Percentiles rank a stretch among this genome's conserved stretches.
Conservation (phyloP, 306 rosid genomes). For the Trifolium repens region DNA sequence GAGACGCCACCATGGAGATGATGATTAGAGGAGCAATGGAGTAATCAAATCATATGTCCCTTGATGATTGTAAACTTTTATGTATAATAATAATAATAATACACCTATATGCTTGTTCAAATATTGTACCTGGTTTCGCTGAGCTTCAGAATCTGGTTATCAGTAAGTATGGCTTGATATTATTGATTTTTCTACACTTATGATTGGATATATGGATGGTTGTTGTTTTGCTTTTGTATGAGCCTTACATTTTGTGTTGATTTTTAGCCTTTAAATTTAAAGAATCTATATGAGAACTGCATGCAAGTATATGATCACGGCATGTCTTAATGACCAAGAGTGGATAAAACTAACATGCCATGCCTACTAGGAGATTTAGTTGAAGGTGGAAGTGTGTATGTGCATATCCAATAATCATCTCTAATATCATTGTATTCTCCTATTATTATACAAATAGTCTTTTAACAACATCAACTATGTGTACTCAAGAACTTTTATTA, state of each 20-base stretch:
- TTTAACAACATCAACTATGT: no score
- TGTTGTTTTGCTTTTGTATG: slow-evolving; percentile 13
- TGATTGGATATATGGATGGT: background rate
- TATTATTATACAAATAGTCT: no score
- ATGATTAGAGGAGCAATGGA: slow-evolving; percentile 49
- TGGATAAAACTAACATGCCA: no score
- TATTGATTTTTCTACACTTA: background rate
- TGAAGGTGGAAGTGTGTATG: no score
- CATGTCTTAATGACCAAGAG: no score
- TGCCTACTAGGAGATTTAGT: no score
- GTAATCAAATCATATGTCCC: slow-evolving; percentile 7
- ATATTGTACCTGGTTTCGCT: background rate
- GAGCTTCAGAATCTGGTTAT: slow-evolving; percentile 28
- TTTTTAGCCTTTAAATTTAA: no score
- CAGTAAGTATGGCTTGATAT: slow-evolving; percentile 11
- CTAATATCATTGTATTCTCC: no score
- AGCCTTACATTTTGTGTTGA: background rate
- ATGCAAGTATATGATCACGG: no score
- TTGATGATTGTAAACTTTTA: background rate
- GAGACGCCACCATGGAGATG: slow-evolving; percentile 51
- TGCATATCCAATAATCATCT: no score
- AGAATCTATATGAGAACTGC: no score
- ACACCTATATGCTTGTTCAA: slow-evolving; percentile 7
- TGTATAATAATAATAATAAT: slow-evolving; percentile 1
- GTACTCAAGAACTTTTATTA: no score